Evolutionary conservation across 208 protist species (phyloP), one percentile per base, ranked within the genome.

Genomic region (Kentomonas sorsogonicus): DNA sequence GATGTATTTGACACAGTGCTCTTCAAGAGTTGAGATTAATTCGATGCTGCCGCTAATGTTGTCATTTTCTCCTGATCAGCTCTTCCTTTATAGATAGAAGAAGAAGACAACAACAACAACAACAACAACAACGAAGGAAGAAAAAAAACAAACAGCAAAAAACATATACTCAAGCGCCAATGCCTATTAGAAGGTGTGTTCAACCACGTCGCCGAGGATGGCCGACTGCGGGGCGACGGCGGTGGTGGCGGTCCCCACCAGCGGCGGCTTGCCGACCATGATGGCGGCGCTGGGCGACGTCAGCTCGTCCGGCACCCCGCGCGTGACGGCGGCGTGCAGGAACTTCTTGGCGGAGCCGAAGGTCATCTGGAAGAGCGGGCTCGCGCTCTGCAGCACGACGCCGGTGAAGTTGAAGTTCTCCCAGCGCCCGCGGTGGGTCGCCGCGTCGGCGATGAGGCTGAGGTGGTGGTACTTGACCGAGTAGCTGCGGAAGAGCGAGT

Each of bases 291-390:
- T 92, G 56, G 94, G 81, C 10, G 86, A 92, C 54, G 70, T 60
- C 43, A 96, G 66, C 20, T 90, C 85, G 47, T 96, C 90, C 10
- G 75, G 60, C 27, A 94, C 54, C 26, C 86, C 85, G 31, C 77
- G 78, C 23, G 76, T 92, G 18, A 96, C 53, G 3, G 86, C 83
- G 10, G 69, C 89, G 76, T 93, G 82, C 53, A 96, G 63, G 69
- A 92, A 96, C 15, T 71, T 70, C 68, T 79, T 81, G 22, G 86
- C 88, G 22, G 84, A 89, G 25, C 84, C 90, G 74, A 93, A 96
- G 1, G 90, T 94, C 90, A 96, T 94, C 63, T 96, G 90, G 63
- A 94, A 92, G 16, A 96, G 76, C 48, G 90, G 90, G 36, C 83
- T 92, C 27, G 84, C 82, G 66, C 86, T 90, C 39, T 80, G 77